Base-by-base conservation (phyloP, 129 eudicot genomes). In the Centaurea solstitialis region DNA sequence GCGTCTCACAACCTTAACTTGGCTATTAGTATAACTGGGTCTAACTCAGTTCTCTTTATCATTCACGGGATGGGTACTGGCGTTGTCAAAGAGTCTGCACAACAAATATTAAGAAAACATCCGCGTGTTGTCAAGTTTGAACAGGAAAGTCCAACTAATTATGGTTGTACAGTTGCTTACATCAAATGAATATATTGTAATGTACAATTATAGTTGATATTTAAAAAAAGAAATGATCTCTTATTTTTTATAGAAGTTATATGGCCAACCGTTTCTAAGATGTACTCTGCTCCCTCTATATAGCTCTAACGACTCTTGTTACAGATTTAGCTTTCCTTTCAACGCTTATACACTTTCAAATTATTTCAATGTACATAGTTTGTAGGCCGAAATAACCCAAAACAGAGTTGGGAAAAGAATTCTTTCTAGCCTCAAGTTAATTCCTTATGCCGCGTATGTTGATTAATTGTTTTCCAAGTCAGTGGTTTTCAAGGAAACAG, bases 61-160 rank as follows among this genome's bases (percentile, higher is more conserved):
- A 84, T 94, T 80, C 97, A 94, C 9, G 98, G 98, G 66, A 90
- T 90, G 93, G 98, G 98, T 77, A 87, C 94, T 72, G 98, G 98
- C 17, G 90, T 85, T 79, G 77, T 92, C 66, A 92, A 92, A 83
- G 96, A 94, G 73, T 64, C 83, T 24, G 87, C 89, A 17, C 81
- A 82, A 41, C 79, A 89, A 82, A 75, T 92, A 80, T 72, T 92
- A 74, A 90, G 68, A 80, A 87, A 85, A 10, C 94, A 94, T 81
- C 94, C 94, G 0, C 94, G 97, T 6, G 86, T 94, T 81, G 83
- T 79, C 57, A 92, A 90, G 88, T 94, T 92, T 90, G 97, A 94
- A 80, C 97, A 92, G 84, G 98, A 94, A 67, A 88, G 94, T 88
- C 89, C 94, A 4, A 87, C 83, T 85, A 94, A 94, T 74, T 92